Conservation (phyloP, 768 basidiomycete genomes). For the Pleurotus ostreatus region DNA sequence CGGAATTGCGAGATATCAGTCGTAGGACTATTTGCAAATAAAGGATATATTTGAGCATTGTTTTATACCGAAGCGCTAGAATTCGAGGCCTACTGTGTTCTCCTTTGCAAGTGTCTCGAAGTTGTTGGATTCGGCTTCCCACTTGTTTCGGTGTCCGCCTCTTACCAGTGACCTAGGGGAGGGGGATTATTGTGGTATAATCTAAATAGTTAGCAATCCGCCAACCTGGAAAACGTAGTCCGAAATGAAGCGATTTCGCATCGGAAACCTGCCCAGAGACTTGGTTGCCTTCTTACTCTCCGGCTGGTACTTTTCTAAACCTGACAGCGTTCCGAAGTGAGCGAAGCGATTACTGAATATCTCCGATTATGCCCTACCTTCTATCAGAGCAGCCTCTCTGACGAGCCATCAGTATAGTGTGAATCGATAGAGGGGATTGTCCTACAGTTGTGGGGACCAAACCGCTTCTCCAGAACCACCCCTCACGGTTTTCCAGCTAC, state of each 20-base stretch:
- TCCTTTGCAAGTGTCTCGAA: slow-evolving; percentile 50
- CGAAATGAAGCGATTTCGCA: slow-evolving; percentile 60
- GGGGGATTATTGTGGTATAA: not conserved
- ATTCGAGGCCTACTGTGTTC: slow-evolving; percentile 20
- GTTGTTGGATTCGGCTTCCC: slow-evolving; percentile 53
- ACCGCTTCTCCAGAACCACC: slow-evolving; percentile 46
- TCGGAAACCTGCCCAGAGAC: slow-evolving; percentile 50
- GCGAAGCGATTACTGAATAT: not conserved
- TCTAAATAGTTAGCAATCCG: not conserved
- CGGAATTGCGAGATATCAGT: slow-evolving; percentile 5
- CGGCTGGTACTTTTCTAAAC: slow-evolving; percentile 45
- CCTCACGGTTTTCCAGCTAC: slow-evolving; percentile 52
- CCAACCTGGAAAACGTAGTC: slow-evolving; percentile 45
- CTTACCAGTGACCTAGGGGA: slow-evolving; percentile 34
- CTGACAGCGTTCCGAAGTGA: slow-evolving; percentile 21
- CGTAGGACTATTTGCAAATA: not conserved
- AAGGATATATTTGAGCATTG: not conserved
- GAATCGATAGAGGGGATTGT: not conserved
- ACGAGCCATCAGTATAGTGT: not conserved
- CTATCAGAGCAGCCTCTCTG: slow-evolving; percentile 49
- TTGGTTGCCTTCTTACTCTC: slow-evolving; percentile 44
- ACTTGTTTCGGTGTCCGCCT: slow-evolving; percentile 55
- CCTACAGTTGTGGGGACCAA: slow-evolving; percentile 50
- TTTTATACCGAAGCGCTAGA: not conserved
- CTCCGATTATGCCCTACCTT: slow-evolving; percentile 33